phyloP scores from a whole-genome alignment of 345 rosid genomes.

The Moringa oleifera region DNA sequence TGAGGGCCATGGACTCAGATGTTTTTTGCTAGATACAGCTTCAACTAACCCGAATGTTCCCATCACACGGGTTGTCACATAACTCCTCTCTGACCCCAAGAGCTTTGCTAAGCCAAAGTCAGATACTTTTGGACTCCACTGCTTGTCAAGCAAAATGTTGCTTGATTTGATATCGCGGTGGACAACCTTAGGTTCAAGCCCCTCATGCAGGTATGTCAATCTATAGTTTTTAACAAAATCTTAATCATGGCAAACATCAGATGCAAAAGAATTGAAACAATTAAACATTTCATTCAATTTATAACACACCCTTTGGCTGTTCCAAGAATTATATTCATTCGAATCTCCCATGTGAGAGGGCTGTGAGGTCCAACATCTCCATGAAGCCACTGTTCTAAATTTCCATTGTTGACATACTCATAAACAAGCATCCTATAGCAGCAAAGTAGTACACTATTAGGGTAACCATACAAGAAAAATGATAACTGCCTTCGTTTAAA shows the following conservation, averaged over 20 bases:
- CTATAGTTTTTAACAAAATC: conserved; percentile 15
- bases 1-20: not conserved
- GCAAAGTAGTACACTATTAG: conserved; percentile 5
- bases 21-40: not conserved
- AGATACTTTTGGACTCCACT: conserved; percentile 82
- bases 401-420: conserved; percentile 84
- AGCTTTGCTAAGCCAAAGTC: conserved; percentile 93
- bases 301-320: conserved; percentile 72
- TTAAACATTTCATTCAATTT: not conserved
- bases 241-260: not conserved
- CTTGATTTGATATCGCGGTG: conserved; percentile 87
- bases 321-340: conserved; percentile 72
- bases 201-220: conserved; percentile 79
- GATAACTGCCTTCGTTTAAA: not conserved
- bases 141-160: conserved; percentile 85
- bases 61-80: conserved; percentile 94
- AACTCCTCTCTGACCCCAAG: conserved; percentile 76
- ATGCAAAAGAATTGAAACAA: conserved; percentile 4
- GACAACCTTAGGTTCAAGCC: conserved; percentile 91
- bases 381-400: conserved; percentile 91
- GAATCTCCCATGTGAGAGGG: conserved; percentile 82
- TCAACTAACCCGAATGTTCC: conserved; percentile 81
- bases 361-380: conserved; percentile 74
- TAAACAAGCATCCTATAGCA: conserved; percentile 72
- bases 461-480: not conserved